Evolutionary conservation across 768 basidiomycete species (phyloP).

Genomic region (Nidularia sp.): DNA sequence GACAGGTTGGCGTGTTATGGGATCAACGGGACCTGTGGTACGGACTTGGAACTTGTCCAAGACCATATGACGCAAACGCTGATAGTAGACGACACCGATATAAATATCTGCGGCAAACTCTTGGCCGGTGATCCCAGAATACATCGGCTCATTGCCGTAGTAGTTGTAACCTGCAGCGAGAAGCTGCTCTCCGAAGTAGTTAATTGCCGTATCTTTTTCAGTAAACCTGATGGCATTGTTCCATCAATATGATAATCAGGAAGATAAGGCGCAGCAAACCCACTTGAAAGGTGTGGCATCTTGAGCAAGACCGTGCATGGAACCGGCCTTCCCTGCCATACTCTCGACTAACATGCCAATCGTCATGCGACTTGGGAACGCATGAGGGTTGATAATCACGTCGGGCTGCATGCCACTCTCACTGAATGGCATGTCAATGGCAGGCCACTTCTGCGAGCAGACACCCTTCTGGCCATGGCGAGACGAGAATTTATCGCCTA

Average conservation of each 20-base stretch:
- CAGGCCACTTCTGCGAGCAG: conserved; percentile 98
- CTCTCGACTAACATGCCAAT: conserved; percentile 99
- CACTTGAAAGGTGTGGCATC: conserved; percentile 98
- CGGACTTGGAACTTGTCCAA: conserved; percentile 99
- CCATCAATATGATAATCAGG: conserved; percentile 6
- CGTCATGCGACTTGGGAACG: conserved; percentile 99
- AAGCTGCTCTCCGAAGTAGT: conserved; percentile 96
- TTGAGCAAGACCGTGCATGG: conserved; percentile 97
- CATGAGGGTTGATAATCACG: conserved; percentile 99
- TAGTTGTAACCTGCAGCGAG: conserved; percentile 95
- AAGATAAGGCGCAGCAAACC: conserved; percentile 19
- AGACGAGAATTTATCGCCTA: conserved; percentile 99
- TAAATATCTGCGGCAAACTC: conserved; percentile 99
- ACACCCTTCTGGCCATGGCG: conserved; percentile 99
- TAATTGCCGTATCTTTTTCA: conserved; percentile 94
- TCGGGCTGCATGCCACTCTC: conserved; percentile 99
- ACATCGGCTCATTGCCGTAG: conserved; percentile 99
- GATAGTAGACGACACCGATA: conserved; percentile 97
- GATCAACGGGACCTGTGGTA: conserved; percentile 96
- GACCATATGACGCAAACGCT: conserved; percentile 98
- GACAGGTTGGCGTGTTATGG: conserved; percentile 93
- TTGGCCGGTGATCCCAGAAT: conserved; percentile 97
- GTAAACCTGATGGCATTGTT: conserved; percentile 61
- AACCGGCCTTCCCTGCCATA: conserved; percentile 98
- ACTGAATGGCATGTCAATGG: conserved; percentile 97